Evolutionary conservation across 257 asterid species (phyloP), one percentile per base, ranked within the genome.

Genomic region (Solanum virginianum): DNA sequence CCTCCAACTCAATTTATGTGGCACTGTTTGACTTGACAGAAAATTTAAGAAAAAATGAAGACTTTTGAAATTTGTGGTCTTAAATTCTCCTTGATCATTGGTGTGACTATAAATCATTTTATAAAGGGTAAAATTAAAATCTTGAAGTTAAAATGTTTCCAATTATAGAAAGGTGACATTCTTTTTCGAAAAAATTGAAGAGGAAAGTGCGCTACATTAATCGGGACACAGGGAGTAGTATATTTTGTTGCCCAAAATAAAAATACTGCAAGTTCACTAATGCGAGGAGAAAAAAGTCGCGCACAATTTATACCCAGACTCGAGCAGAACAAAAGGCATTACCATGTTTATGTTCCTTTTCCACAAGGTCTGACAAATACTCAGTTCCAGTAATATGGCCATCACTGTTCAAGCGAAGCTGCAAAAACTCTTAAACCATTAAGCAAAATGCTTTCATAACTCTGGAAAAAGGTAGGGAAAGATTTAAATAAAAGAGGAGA

Each of bases 331-430:
- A 86, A 7, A 84, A 65, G 85, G 87, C 87, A 93, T 86, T 85
- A 96, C 99, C 98, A 90, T 96, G 97, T 77, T 93, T 94, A 89
- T 94, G 95, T 81, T 87, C 98, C 93, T 94, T 95, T 93, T 96
- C 99, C 84, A 95, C 99, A 81, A 96, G 98, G 90, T 96, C 98
- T 4, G 97, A 92, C 80, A 96, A 41, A 91, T 94, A 96, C 87
- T 96, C 99, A 62, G 99, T 92, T 86, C 99, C 99, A 86, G 90
- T 90, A 83, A 96, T 94, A 80, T 87, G 88, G 80, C 99, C 98
- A 88, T 91, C 91, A 4, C 83, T 90, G 84, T 91, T 93, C 97
- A 96, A 88, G 86, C 97, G 97, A 89, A 96, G 98, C 99, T 96
- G 93, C 90, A 90, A 86, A 85, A 89, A 88, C 59, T 82, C 81